Evolutionary conservation across 768 basidiomycete genomes (phyloP), one percentile per base, ranked within the genome.

Genomic region (Fomitopsis serialis): DNA sequence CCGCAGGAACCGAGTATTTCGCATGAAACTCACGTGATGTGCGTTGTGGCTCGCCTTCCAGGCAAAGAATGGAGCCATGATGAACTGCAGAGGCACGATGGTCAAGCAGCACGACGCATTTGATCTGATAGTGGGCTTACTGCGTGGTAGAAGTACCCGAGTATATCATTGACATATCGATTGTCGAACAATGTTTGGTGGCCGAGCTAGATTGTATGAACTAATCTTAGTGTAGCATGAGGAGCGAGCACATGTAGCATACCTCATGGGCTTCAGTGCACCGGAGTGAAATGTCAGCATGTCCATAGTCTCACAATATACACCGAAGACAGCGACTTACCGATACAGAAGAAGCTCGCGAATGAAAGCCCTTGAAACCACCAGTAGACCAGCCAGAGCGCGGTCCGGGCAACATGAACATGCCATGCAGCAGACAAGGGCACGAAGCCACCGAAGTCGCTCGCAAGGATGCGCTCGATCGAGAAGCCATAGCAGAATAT

Each of bases 301-400:
- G 21, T 13, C 11, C 35, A 40, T 37, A n/a, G 36, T 17, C 24
- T 37, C 13, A 42, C 50, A 49, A 10, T 5, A 11, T 13, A 27
- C 17, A 35, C 11, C 34, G 27, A 45, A 45, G n/a, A n/a, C 19
- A 34, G 34, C 15, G 29, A 37, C 62, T 47, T 56, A 79, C 78
- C 79, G 19, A 82, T 66, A 56, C 78, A 79, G 53, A 80, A 82
- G 32, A 81, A 70, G 9, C 79, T 78, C 13, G 76, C 77, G 53
- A 72, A 72, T 2, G 76, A 74, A 32, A 82, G 62, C 12, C 80
- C 72, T 62, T 81, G 80, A 55, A 75, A 62, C 72, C 74, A 73
- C 71, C 74, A 80, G 61, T 80, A 82, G 3, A 61, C 45, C 9
- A 68, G 50, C 80, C 80, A 82, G 13, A 80, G 61, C 7, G 60